phyloP scores from a whole-genome alignment of 257 asterid species.

The Solanum virginianum region DNA sequence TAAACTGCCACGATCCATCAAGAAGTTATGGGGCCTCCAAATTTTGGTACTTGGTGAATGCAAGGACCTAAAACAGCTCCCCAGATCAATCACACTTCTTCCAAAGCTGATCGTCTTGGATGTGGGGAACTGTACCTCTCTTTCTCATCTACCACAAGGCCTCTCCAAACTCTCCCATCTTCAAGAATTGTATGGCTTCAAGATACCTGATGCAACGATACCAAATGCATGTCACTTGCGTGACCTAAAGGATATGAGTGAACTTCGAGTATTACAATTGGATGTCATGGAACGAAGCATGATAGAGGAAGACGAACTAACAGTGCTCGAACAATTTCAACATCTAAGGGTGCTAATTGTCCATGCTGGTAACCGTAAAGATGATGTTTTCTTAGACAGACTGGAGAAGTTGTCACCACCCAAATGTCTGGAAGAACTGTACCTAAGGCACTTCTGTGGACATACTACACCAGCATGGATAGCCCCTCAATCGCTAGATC shows the following conservation, averaged over 20 bases:
- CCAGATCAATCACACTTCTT: neutral
- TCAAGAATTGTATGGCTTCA: constrained; percentile 20
- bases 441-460: constrained; percentile 10
- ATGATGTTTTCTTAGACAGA: neutral
- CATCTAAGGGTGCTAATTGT: constrained; percentile 1
- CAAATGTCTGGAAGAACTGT: constrained; percentile 1
- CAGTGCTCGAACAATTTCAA: neutral
- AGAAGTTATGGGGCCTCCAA: constrained; percentile 11
- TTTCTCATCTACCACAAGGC: constrained; percentile 8
- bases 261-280: constrained; percentile 11
- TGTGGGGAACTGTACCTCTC: constrained; percentile 12
- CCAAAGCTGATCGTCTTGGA: constrained; percentile 9
- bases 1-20: constrained; percentile 7
- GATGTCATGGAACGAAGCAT: constrained; percentile 5
- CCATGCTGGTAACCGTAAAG: neutral
- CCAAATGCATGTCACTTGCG: neutral
- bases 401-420: constrained; percentile 2
- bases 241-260: constrained; percentile 3
- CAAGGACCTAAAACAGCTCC: neutral
- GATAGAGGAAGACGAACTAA: constrained; percentile 9
- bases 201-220: neutral
- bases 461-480: constrained; percentile 14
- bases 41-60: constrained; percentile 13
- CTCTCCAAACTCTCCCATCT: constrained; percentile 4
- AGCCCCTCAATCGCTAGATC: constrained; percentile 1